phyloP scores from a whole-genome alignment of 805 yeast species.

The Kodamaea lidongshanica region DNA sequence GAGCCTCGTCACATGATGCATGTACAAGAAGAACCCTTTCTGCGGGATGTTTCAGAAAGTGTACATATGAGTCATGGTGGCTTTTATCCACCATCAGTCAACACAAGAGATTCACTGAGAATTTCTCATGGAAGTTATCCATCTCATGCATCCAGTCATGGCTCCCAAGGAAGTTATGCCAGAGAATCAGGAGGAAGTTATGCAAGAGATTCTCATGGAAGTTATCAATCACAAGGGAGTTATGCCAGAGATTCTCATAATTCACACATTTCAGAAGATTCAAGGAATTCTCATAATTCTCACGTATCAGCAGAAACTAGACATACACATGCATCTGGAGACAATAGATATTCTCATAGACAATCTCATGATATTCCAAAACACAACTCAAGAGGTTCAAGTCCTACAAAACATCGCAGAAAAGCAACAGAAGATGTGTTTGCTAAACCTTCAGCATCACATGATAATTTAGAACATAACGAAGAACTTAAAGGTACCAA shows the following conservation, averaged over 20 bases:
- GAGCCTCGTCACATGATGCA: slow-evolving; percentile 2
- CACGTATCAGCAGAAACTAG: no score
- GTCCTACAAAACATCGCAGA: not conserved
- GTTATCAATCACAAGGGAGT: no score
- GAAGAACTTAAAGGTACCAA: slow-evolving; percentile 13
- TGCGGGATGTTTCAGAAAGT: not conserved
- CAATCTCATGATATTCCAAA: no score
- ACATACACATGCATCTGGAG: slow-evolving; percentile 2
- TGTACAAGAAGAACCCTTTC: slow-evolving; percentile 5
- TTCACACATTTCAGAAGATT: no score
- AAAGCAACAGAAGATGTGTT: slow-evolving; percentile 4
- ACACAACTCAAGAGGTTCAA: slow-evolving; percentile 1
- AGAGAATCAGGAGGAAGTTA: no score
- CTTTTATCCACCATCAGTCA: not conserved
- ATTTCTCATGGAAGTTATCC: no score
- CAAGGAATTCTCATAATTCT: no score
- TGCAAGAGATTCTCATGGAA: no score
- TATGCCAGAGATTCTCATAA: no score
- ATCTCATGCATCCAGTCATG: no score
- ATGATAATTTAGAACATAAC: slow-evolving; percentile 10
- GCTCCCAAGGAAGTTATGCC: no score
- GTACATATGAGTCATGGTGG: not conserved
- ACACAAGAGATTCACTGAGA: not conserved
- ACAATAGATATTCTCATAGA: slow-evolving; percentile 4
- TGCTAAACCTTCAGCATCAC: slow-evolving; percentile 6